A percentile compares a stretch with the other conserved stretches of the same genome.
Evolutionary conservation across 805 yeast genomes (phyloP).

Genomic region (Wickerhamomyces sydowiorum): DNA sequence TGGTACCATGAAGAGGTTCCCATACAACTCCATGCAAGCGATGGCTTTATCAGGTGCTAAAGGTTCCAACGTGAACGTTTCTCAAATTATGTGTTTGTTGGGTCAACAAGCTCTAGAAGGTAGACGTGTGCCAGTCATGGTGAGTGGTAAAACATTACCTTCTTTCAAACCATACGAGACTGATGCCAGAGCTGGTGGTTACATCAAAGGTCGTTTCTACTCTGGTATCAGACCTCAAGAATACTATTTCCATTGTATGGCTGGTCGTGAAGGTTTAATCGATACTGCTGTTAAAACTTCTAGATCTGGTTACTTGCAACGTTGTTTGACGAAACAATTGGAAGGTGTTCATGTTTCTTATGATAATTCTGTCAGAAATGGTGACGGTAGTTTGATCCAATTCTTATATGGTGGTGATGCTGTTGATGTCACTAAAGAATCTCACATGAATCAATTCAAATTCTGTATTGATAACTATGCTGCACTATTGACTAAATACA

Average conservation of each 20-base stretch:
- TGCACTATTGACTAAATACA: constrained; percentile 78
- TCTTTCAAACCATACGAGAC: constrained; percentile 96
- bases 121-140: constrained; percentile 99
- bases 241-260: constrained; percentile 99
- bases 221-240: constrained; percentile 98
- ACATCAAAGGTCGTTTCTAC: constrained; percentile 92
- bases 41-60: constrained; percentile 99
- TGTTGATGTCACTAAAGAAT: constrained; percentile 88
- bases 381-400: constrained; percentile 90
- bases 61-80: constrained; percentile 97
- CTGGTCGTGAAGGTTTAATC: constrained; percentile 99
- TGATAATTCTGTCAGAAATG: constrained; percentile 93
- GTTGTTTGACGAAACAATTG: constrained; percentile 95
- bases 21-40: constrained; percentile 94
- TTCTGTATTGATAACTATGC: constrained; percentile 92
- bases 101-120: constrained; percentile 99
- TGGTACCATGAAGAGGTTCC: constrained; percentile 94
- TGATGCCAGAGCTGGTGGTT: constrained; percentile 98
- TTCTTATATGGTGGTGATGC: constrained; percentile 98
- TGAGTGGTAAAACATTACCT: constrained; percentile 94
- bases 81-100: constrained; percentile 97
- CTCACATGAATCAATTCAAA: constrained; percentile 87
- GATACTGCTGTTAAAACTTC: constrained; percentile 99
- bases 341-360: constrained; percentile 95
- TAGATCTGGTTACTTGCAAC: constrained; percentile 95